Evolutionary conservation across 2,329 filamentous ascomycete species (phyloP), one percentile per base, ranked within the genome.

Genomic region (Penicillium sp.): DNA sequence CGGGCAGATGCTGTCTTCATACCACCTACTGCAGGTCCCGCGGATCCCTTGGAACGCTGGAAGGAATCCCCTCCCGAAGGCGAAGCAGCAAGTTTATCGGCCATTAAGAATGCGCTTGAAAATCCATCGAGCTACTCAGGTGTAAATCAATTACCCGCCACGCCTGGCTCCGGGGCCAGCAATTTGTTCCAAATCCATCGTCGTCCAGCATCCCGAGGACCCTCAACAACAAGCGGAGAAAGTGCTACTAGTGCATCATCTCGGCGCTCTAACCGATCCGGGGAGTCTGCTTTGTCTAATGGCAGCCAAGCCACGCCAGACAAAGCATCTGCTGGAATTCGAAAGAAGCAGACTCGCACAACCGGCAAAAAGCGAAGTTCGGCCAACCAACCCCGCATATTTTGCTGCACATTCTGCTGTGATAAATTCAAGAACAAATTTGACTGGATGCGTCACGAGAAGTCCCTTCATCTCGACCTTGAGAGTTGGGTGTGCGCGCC

Each of bases 401-500:
- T 62, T 31, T 62, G 62, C 23, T 69, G 67, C 47, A 69, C 65
- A 1, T 69, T 69, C 31, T 69, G 66, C 37, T 68, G 62, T 35
- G 66, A 69, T 41, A 60, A 37, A 19, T 69, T 69, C 47, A 65
- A 65, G 27, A 69, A 49, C 38, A 69, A 65, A 35, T 67, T 62
- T 43, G 67, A 69, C 51, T 69, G 65, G 64, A 42, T 45, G 15
- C 59, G 66, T 1, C 66, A 69, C 40, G 66, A 69, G 40, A 68
- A 65, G 33, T 61, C 67, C 1, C 62, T 69, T 1, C 66, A 69
- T 38, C 43, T 69, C 9, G 62, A 61, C 19, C 37, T 69, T 5
- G 65, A 66, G 37, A 48, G 21, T 0, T 69, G 67, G 67, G 17
- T 52, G 0, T 69, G 66, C 27, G 52, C 64, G 1, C 65, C 66